phyloP scores from a whole-genome alignment of 768 basidiomycete species.

The Rhodocollybia butyracea region DNA sequence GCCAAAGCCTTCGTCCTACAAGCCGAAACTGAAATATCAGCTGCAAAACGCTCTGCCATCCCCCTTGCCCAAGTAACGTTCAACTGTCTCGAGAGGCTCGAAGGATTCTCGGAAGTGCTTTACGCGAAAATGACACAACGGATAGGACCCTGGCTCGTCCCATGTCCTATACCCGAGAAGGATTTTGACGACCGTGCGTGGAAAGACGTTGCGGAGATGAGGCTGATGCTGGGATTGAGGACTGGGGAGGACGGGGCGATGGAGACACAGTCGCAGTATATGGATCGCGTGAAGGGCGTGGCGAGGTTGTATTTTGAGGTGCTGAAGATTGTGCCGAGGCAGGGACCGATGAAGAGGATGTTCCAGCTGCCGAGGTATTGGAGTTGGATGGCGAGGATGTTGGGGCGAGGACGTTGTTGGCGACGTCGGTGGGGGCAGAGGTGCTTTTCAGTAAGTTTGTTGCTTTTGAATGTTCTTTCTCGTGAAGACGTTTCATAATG shows the following conservation, averaged over 20 bases:
- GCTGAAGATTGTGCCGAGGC: slow-evolving; percentile 39
- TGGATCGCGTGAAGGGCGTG: slow-evolving; percentile 67
- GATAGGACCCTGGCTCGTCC: slow-evolving; percentile 86
- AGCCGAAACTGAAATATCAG: slow-evolving; percentile 90
- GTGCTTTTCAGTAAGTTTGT: slow-evolving; percentile 64
- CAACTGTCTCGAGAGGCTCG: slow-evolving; percentile 56
- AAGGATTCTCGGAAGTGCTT: slow-evolving; percentile 71
- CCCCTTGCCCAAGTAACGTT: slow-evolving; percentile 80
- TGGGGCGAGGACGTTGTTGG: slow-evolving; percentile 46
- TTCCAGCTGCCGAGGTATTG: slow-evolving; percentile 67
- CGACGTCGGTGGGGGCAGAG: slow-evolving; percentile 57
- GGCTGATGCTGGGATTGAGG: slow-evolving; percentile 58
- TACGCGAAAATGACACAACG: slow-evolving; percentile 85
- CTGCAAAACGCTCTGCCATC: slow-evolving; percentile 78
- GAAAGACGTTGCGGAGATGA: slow-evolving; percentile 32
- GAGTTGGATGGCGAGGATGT: slow-evolving; percentile 71
- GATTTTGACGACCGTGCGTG: slow-evolving; percentile 53
- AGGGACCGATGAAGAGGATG: slow-evolving; percentile 43
- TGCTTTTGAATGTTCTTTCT: slow-evolving; percentile 4
- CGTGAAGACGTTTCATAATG: no score
- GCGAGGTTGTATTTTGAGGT: slow-evolving; percentile 87
- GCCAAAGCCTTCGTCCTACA: slow-evolving; percentile 86
- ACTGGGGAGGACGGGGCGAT: slow-evolving; percentile 32
- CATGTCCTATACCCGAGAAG: slow-evolving; percentile 51
- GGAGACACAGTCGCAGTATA: slow-evolving; percentile 62